Conservation (phyloP, 2,329 filamentous ascomycete genomes). For the Fusarium sp. region DNA sequence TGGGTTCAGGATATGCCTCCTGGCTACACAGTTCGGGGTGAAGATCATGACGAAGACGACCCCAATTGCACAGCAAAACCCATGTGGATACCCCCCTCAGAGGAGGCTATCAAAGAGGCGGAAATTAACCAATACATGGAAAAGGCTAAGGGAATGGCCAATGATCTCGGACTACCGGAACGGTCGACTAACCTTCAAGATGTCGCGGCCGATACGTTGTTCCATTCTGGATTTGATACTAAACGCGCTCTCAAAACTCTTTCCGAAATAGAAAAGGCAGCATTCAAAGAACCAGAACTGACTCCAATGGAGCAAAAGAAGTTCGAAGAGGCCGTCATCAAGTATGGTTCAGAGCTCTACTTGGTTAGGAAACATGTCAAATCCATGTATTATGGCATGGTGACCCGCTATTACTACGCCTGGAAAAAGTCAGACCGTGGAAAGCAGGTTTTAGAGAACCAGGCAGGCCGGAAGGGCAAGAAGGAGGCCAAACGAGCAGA, state of each 20-base stretch:
- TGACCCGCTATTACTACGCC: slow-evolving; percentile 95
- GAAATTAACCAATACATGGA: slow-evolving; percentile 84
- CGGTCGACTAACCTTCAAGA: slow-evolving; percentile 90
- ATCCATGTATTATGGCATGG: slow-evolving; percentile 81
- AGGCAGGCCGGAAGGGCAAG: slow-evolving; percentile 88
- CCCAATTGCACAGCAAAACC: slow-evolving; percentile 81
- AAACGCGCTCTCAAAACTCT: slow-evolving; percentile 80
- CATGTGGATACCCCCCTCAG: slow-evolving; percentile 82
- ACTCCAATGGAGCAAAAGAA: slow-evolving; percentile 85
- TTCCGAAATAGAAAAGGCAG: slow-evolving; percentile 75
- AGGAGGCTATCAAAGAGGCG: slow-evolving; percentile 65
- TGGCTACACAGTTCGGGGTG: slow-evolving; percentile 88
- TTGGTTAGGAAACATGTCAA: slow-evolving; percentile 88
- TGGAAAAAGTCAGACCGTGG: slow-evolving; percentile 97
- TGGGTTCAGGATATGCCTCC: slow-evolving; percentile 94
- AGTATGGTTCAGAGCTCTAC: slow-evolving; percentile 92
- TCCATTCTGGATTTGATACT: slow-evolving; percentile 78
- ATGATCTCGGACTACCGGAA: slow-evolving; percentile 78
- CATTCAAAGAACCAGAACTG: slow-evolving; percentile 88
- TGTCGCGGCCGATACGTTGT: slow-evolving; percentile 82
- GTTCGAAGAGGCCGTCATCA: slow-evolving; percentile 92
- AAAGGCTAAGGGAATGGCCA: slow-evolving; percentile 75
- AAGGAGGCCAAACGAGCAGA: slow-evolving; percentile 85
- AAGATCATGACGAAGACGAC: slow-evolving; percentile 81
- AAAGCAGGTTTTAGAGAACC: slow-evolving; percentile 90